phyloP scores from a whole-genome alignment of 1,139 yeast genomes.

The Hemisphaericaspora xylofermentans region DNA sequence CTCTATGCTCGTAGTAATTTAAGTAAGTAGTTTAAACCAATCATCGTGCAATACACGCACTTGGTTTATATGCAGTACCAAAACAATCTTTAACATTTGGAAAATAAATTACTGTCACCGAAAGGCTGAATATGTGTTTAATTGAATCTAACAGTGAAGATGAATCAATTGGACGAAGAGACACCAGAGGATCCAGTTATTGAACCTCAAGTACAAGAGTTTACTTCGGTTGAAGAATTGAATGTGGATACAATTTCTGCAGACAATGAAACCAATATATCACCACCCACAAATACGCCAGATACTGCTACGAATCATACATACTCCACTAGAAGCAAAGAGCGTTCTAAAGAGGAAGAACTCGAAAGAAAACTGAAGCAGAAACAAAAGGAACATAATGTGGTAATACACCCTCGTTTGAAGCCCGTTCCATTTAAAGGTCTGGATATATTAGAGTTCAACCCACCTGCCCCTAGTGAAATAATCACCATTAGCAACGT shows the following conservation, averaged over 20 bases:
- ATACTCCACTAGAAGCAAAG: constrained; percentile 29
- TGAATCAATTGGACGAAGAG: constrained; percentile 9
- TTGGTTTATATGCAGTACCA: neutral
- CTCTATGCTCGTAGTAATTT: too few species aligned
- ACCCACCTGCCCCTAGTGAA: constrained; percentile 12
- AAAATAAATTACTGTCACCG: neutral
- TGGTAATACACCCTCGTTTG: constrained; percentile 42
- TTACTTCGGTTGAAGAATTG: constrained; percentile 8
- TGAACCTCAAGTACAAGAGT: constrained; percentile 24
- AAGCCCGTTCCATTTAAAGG: constrained; percentile 45
- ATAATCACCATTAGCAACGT: constrained; percentile 16
- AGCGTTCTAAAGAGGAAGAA: constrained; percentile 18
- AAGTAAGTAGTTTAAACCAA: neutral
- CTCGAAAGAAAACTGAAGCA: constrained; percentile 17
- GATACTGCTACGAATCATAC: constrained; percentile 13
- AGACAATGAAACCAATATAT: neutral
- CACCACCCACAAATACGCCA: constrained; percentile 3
- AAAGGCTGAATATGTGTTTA: too few species aligned
- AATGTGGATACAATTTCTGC: neutral
- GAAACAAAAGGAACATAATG: constrained; percentile 30
- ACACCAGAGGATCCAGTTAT: constrained; percentile 19
- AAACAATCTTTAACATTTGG: neutral
- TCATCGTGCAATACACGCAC: neutral
- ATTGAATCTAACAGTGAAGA: neutral
- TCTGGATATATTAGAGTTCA: constrained; percentile 26